A percentile compares a stretch with the other conserved stretches of the same genome.
Conservation (phyloP, 176 grass and related monocot species). For the Avena eriantha region DNA sequence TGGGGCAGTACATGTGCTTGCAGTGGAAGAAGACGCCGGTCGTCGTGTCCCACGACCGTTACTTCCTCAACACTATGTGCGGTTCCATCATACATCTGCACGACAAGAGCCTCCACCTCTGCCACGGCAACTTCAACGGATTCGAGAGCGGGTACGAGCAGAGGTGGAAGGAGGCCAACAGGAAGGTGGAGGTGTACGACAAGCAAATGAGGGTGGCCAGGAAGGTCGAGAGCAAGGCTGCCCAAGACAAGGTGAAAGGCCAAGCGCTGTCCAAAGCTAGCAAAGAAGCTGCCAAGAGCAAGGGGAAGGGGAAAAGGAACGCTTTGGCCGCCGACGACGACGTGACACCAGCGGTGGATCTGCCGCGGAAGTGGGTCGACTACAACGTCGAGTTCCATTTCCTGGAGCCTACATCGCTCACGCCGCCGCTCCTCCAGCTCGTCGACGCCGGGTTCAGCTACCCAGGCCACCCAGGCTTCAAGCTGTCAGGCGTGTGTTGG, state of each 20-base stretch:
- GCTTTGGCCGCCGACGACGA: background rate
- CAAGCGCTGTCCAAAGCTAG: background rate
- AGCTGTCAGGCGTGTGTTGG: slow-evolving; percentile 43
- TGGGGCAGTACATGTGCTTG: slow-evolving; percentile 63
- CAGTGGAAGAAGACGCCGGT: slow-evolving; percentile 74
- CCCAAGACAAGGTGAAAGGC: slow-evolving; percentile 13
- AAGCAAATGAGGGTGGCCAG: slow-evolving; percentile 60
- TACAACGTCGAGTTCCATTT: slow-evolving; percentile 71
- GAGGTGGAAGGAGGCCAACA: slow-evolving; percentile 63
- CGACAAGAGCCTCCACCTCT: slow-evolving; percentile 27
- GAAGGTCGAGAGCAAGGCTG: slow-evolving; percentile 55
- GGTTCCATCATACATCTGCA: slow-evolving; percentile 55
- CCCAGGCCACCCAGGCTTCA: slow-evolving; percentile 58
- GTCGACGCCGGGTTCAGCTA: slow-evolving; percentile 72
- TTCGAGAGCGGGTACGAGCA: slow-evolving; percentile 67
- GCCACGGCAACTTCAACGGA: slow-evolving; percentile 67
- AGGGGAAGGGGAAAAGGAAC: slow-evolving; percentile 13
- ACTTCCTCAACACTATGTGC: slow-evolving; percentile 73
- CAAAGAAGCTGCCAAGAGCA: slow-evolving; percentile 6
- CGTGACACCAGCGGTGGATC: slow-evolving; percentile 30
- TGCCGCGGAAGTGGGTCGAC: slow-evolving; percentile 63
- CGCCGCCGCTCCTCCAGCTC: slow-evolving; percentile 66
- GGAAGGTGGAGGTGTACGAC: slow-evolving; percentile 57
- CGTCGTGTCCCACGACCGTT: slow-evolving; percentile 70
- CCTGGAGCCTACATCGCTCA: slow-evolving; percentile 33